Evolutionary conservation across 2,329 filamentous ascomycete species (phyloP).

Genomic region (Didymellaceae sp.): DNA sequence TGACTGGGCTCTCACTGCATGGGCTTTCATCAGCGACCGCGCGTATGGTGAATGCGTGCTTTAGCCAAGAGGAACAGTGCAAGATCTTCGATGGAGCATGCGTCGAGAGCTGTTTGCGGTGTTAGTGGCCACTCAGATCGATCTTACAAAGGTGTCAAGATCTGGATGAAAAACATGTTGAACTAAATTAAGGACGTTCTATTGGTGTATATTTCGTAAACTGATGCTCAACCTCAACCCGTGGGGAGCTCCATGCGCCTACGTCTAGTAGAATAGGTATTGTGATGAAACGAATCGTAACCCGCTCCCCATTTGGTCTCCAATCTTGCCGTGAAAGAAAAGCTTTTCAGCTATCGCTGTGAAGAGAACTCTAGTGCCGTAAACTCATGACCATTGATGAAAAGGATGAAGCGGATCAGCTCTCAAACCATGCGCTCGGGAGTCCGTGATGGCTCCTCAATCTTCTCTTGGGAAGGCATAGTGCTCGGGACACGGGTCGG

Average conservation of each 20-base stretch:
- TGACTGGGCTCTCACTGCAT: not conserved
- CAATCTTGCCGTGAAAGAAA: not conserved
- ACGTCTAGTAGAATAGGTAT: conserved; percentile 19
- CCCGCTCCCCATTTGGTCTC: not conserved
- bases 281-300: conserved; percentile 9
- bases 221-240: conserved; percentile 37
- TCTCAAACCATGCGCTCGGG: conserved; percentile 23
- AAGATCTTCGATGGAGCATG: not conserved
- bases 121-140: not conserved
- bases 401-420: not conserved
- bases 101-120: conserved; percentile 6
- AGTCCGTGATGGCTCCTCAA: conserved; percentile 24
- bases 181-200: no score
- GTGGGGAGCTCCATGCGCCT: conserved; percentile 42
- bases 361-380: not conserved
- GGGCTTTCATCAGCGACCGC: conserved; percentile 10
- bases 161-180: not conserved
- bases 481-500: conserved; percentile 9
- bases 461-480: conserved; percentile 15
- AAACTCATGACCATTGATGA: not conserved
- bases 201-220: conserved; percentile 31
- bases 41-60: not conserved
- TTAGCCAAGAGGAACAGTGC: conserved; percentile 9
- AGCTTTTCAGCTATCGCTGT: not conserved
- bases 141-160: not conserved